A percentile compares a stretch with the other conserved stretches of the same genome.
Evolutionary conservation across 192 early-diverging fungal genomes (phyloP).

Genomic region (Haplosporangium gracile): DNA sequence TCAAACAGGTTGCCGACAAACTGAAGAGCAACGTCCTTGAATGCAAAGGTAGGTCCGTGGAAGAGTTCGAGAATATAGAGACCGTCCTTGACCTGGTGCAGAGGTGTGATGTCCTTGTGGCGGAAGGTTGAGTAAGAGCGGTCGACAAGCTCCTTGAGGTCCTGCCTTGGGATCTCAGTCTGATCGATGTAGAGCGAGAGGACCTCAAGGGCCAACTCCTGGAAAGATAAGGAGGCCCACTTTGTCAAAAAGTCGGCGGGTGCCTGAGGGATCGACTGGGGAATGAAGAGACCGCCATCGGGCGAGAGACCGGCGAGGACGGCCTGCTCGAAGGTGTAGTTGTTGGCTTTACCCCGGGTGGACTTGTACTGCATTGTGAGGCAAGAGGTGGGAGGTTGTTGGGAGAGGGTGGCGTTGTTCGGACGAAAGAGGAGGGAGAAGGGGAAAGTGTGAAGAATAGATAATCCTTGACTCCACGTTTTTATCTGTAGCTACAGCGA

Average conservation of each 20-base stretch:
- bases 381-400: background rate
- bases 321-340: constrained; percentile 89
- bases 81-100: constrained; percentile 72
- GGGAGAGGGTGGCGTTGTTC: background rate
- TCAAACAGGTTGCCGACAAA: constrained; percentile 98
- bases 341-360: constrained; percentile 81
- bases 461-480: background rate
- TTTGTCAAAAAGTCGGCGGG: constrained; percentile 76
- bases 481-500: background rate
- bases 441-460: background rate
- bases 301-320: constrained; percentile 91
- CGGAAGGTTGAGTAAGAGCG: constrained; percentile 88
- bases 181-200: constrained; percentile 87
- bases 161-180: constrained; percentile 79
- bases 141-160: constrained; percentile 76
- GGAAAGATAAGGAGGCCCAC: constrained; percentile 83
- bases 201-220: constrained; percentile 86
- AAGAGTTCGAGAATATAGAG: constrained; percentile 92
- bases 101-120: constrained; percentile 80
- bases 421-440: background rate
- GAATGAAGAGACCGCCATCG: constrained; percentile 97
- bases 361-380: constrained; percentile 91
- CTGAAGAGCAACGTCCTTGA: constrained; percentile 99
- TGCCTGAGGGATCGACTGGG: constrained; percentile 81
- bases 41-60: constrained; percentile 98